A percentile compares a stretch with the other conserved stretches of the same genome.
phyloP scores from a whole-genome alignment of 202 grass and related monocot genomes.

The Setaria italica region DNA sequence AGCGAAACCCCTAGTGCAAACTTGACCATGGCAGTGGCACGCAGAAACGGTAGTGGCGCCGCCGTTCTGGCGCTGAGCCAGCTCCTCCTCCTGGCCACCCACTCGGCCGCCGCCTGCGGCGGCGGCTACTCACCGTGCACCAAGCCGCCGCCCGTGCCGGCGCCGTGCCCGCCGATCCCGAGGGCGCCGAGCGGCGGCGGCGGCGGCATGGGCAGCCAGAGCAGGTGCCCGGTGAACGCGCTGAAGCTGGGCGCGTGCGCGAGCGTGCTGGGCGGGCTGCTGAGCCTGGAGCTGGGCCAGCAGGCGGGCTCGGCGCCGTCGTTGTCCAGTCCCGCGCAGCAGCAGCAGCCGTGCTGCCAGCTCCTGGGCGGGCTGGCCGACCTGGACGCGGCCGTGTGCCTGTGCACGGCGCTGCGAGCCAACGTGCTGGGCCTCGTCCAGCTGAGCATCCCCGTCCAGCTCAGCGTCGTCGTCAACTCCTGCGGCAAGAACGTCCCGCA shows the following conservation, averaged over 20 bases:
- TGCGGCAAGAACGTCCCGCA: conserved; percentile 63
- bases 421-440: conserved; percentile 68
- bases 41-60: neutral
- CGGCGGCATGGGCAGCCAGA: neutral
- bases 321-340: conserved; percentile 32
- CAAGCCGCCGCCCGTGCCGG: conserved; percentile 6
- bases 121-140: conserved; percentile 9
- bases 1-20: no score
- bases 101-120: neutral
- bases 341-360: conserved; percentile 61
- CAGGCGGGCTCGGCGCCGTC: neutral
- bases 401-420: conserved; percentile 75
- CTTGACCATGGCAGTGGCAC: neutral
- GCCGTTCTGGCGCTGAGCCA: neutral
- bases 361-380: conserved; percentile 54
- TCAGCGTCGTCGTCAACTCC: conserved; percentile 72
- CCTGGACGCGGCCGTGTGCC: conserved; percentile 68
- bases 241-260: conserved; percentile 67
- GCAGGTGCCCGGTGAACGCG: conserved; percentile 60
- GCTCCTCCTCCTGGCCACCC: conserved; percentile 16
- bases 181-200: neutral
- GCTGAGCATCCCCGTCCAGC: conserved; percentile 60
- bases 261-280: conserved; percentile 63
- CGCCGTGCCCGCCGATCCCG: conserved; percentile 24
- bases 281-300: conserved; percentile 48